Conservation (phyloP, 208 protist species). For the Tritrichomonas foetus region DNA sequence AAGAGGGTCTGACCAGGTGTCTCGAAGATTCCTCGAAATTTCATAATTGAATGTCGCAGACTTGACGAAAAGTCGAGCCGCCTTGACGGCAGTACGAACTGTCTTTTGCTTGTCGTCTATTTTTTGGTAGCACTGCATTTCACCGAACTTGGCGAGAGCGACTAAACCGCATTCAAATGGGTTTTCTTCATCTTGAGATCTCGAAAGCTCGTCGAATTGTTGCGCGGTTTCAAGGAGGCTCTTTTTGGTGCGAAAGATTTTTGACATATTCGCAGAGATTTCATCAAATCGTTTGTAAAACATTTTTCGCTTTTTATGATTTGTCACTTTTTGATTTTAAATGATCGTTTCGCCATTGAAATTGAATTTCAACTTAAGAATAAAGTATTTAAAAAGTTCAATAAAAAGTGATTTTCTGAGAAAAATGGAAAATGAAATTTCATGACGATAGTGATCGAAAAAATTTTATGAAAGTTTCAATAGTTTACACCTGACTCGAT, state of each 20-base stretch:
- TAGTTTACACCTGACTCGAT: no score
- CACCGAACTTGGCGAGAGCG: neutral
- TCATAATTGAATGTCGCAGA: neutral
- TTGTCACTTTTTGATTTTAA: no score
- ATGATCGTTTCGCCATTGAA: no score
- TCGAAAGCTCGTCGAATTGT: neutral
- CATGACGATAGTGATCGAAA: no score
- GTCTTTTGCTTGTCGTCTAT: neutral
- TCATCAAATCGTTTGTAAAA: conserved; percentile 5
- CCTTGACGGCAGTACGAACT: conserved; percentile 4
- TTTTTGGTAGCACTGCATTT: conserved; percentile 11
- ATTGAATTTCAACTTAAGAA: no score
- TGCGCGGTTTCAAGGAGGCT: neutral
- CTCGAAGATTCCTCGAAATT: neutral
- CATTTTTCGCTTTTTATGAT: no score
- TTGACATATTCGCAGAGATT: neutral
- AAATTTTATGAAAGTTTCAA: no score
- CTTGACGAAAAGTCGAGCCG: neutral
- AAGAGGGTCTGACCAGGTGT: neutral
- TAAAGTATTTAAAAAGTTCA: no score
- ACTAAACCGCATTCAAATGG: neutral
- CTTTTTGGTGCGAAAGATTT: neutral
- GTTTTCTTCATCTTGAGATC: conserved; percentile 8
- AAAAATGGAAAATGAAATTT: no score
- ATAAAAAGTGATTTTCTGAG: no score